These are phyloP conservation scores for Microthlaspi erraticum DNA, from an alignment of 345 rosid genomes.

Conservation along the genomic window DNA sequence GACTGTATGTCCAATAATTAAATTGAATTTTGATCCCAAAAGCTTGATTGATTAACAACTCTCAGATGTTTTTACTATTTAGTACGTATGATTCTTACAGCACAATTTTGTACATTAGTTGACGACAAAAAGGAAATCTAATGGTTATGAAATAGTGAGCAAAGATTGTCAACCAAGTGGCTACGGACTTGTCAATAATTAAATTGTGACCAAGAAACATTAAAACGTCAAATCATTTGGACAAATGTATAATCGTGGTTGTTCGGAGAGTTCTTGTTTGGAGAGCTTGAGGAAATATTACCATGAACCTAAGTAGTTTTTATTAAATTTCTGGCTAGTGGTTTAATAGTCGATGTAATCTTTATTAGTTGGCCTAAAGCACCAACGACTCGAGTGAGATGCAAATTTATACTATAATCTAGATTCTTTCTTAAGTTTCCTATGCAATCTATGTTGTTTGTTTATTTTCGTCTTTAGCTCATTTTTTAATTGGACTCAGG, in stretches of 20 bases:
- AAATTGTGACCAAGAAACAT: neutral
- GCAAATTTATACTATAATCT: neutral
- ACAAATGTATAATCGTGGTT: constrained; percentile 11
- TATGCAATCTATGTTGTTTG: neutral
- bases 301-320: neutral
- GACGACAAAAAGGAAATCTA: no score
- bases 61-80: neutral
- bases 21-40: neutral
- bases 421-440: neutral
- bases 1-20: neutral
- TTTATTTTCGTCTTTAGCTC: neutral
- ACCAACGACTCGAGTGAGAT: constrained; percentile 14
- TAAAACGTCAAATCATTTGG: constrained; percentile 32
- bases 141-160: constrained; percentile 15
- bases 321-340: constrained; percentile 8
- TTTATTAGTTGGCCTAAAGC: constrained; percentile 39
- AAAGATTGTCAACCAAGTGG: constrained; percentile 13
- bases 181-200: neutral
- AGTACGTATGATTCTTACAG: neutral
- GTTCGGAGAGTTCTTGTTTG: constrained; percentile 24
- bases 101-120: constrained; percentile 6
- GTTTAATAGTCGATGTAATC: constrained; percentile 10
- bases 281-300: constrained; percentile 9
- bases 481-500: neutral
- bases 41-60: neutral